Evolutionary conservation across 495 filamentous ascomycete species (phyloP), one percentile per base, ranked within the genome.

Genomic region (Podospora bellae-mahoneyi): DNA sequence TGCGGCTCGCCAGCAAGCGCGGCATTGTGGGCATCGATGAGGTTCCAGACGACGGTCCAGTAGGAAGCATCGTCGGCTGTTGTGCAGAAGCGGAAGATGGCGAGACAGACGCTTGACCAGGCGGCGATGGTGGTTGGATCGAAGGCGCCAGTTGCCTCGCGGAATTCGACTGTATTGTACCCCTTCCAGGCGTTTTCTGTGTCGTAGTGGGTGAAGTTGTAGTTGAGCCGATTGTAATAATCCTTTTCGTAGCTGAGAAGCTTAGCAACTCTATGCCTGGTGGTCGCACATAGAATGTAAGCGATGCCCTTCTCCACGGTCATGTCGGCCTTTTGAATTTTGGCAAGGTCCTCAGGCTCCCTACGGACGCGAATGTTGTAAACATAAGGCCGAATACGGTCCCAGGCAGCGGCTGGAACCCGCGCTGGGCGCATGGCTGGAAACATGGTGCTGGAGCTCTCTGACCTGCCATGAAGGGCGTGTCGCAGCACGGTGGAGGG

Each of bases 101-200:
- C 57, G 13, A 61, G 16, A 39, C 72, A 72, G 34, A 74, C 63
- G 3, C n/a, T 26, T 10, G 66, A 20, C 70, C 70, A 74, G 18
- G 54, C 23, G 5, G n/a, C 16, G 6, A 67, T 19, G 53, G 64
- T 64, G 65, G 28, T 60, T 61, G 70, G 44, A 1, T 30, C 18
- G 1, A 72, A 1, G 9, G 44, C 32, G 16, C 68, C 70, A 2
- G 64, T 39, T 2, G 70, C 68, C 61, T 74, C 72, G 30, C 72
- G 70, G 32, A 74, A 74, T 53, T 72, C 70, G 54, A 74, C 64
- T 5, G 72, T 72, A 13, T 20, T 2, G 16, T 4, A 39, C 23
- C 2, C 54, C 18, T 26, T 58, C 23, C 23, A 23, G 23, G 23
- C 23, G 23, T 23, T 23, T 23, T 23, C 23, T 23, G 23, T 23